These are phyloP conservation scores for Pseudohalonectria lignicola DNA, from an alignment of 2,329 filamentous ascomycete genomes.

Conservation along the genomic window DNA sequence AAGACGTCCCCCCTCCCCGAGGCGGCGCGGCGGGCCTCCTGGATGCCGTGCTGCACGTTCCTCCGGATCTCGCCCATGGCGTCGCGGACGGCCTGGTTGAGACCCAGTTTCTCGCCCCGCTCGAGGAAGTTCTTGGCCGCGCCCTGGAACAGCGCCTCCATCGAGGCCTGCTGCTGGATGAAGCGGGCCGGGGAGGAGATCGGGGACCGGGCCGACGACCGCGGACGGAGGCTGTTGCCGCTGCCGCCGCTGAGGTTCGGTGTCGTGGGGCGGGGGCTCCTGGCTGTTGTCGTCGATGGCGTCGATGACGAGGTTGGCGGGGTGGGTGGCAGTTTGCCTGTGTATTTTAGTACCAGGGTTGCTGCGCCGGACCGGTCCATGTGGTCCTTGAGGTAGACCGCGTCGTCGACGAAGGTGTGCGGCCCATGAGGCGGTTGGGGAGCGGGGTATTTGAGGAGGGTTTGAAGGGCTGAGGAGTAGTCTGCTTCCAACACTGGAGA, in stretches of 20 bases:
- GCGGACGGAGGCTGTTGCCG: slow-evolving; percentile 27
- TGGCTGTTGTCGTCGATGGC: slow-evolving; percentile 5
- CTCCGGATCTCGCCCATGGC: slow-evolving; percentile 70
- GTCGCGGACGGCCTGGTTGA: slow-evolving; percentile 72
- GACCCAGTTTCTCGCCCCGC: slow-evolving; percentile 63
- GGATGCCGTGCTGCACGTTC: slow-evolving; percentile 60
- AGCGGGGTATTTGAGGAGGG: slow-evolving; percentile 74
- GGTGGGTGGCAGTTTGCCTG: slow-evolving; percentile 41
- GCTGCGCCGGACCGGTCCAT: slow-evolving; percentile 50
- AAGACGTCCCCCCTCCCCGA: slow-evolving; percentile 12
- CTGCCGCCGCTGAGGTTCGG: slow-evolving; percentile 6
- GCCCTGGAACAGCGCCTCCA: slow-evolving; percentile 64
- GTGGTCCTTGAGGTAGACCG: slow-evolving; percentile 60
- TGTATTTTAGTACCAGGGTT: slow-evolving; percentile 61
- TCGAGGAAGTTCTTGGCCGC: slow-evolving; percentile 67
- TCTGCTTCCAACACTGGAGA: slow-evolving; percentile 67
- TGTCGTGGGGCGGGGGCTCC: slow-evolving; percentile 11
- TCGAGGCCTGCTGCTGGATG: slow-evolving; percentile 41
- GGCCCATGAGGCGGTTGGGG: slow-evolving; percentile 53
- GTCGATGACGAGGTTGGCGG: slow-evolving; percentile 19
- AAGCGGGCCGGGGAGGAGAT: slow-evolving; percentile 34
- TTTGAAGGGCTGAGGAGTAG: slow-evolving; percentile 72
- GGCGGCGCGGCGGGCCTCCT: slow-evolving; percentile 38
- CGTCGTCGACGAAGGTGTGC: slow-evolving; percentile 77
- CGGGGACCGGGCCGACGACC: slow-evolving; percentile 18